Percentiles rank a stretch among this genome's conserved stretches.
Conservation (phyloP, 345 rosid genomes). For the Pelargonium nanum region DNA sequence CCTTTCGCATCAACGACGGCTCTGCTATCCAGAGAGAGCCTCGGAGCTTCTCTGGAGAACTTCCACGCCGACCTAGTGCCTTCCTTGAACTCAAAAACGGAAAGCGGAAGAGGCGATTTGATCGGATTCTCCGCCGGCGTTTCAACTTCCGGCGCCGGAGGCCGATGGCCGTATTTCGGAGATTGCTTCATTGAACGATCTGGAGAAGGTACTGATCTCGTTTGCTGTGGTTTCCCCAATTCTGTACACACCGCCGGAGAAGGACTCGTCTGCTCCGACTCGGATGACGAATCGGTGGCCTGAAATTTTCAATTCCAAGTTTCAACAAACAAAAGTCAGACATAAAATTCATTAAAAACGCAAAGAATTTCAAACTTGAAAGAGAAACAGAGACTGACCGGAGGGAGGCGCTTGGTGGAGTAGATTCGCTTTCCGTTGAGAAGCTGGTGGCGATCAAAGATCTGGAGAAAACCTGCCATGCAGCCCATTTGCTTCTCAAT, state of each 20-base stretch:
- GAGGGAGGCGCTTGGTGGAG: conserved; percentile 53
- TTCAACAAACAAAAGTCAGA: not conserved
- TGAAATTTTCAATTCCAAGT: no score
- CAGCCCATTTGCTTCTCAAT: conserved; percentile 77
- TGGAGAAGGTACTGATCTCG: conserved; percentile 31
- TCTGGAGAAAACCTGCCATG: conserved; percentile 94
- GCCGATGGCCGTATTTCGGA: conserved; percentile 32
- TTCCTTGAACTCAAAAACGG: conserved; percentile 44
- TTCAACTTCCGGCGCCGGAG: conserved; percentile 24
- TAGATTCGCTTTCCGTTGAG: conserved; percentile 55
- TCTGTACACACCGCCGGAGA: conserved; percentile 30
- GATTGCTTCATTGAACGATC: conserved; percentile 29
- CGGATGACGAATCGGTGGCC: conserved; percentile 25
- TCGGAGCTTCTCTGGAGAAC: conserved; percentile 78
- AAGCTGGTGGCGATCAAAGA: conserved; percentile 75
- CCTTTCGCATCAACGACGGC: conserved; percentile 81
- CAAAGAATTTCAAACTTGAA: no score
- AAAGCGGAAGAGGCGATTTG: conserved; percentile 38
- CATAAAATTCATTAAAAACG: not conserved
- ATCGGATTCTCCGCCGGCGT: conserved; percentile 18
- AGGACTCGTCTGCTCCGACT: conserved; percentile 18
- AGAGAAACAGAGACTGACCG: conserved; percentile 20
- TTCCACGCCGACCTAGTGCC: conserved; percentile 63
- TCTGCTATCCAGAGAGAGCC: conserved; percentile 97
- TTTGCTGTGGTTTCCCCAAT: conserved; percentile 23